phyloP scores from a whole-genome alignment of 2,329 filamentous ascomycete genomes.

The Fusarium hainanense region DNA sequence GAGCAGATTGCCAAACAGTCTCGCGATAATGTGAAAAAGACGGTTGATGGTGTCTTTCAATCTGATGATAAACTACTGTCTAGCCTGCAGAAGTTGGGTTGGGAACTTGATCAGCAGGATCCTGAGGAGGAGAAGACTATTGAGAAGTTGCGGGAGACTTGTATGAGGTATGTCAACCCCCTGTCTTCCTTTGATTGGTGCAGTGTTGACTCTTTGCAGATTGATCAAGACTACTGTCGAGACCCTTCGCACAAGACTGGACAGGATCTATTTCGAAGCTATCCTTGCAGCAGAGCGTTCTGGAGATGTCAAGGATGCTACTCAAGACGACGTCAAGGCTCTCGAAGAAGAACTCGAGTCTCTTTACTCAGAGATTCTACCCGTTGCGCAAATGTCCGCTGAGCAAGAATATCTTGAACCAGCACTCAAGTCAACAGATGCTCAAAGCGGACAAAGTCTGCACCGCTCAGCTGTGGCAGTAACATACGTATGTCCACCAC shows the following conservation, averaged over 20 bases:
- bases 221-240: conserved; percentile 69
- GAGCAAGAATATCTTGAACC: conserved; percentile 75
- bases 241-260: conserved; percentile 63
- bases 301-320: conserved; percentile 43
- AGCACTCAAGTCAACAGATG: conserved; percentile 60
- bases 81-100: conserved; percentile 73
- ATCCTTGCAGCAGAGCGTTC: conserved; percentile 49
- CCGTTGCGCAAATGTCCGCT: conserved; percentile 76
- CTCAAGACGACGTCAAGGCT: conserved; percentile 58
- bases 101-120: conserved; percentile 66
- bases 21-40: conserved; percentile 58
- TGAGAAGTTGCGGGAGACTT: conserved; percentile 68
- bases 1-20: conserved; percentile 62
- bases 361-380: conserved; percentile 74
- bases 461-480: conserved; percentile 60
- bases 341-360: conserved; percentile 75
- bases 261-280: conserved; percentile 65
- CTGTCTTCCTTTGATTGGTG: too few relatives aligned
- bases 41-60: conserved; percentile 62
- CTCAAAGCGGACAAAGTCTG: conserved; percentile 57
- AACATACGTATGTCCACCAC: conserved; percentile 58
- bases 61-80: conserved; percentile 74
- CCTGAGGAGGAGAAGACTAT: conserved; percentile 64
- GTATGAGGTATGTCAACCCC: conserved; percentile 57
- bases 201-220: conserved; percentile 31